phyloP scores from a whole-genome alignment of 2,329 filamentous ascomycete species.

The Nectriaceae sp. region DNA sequence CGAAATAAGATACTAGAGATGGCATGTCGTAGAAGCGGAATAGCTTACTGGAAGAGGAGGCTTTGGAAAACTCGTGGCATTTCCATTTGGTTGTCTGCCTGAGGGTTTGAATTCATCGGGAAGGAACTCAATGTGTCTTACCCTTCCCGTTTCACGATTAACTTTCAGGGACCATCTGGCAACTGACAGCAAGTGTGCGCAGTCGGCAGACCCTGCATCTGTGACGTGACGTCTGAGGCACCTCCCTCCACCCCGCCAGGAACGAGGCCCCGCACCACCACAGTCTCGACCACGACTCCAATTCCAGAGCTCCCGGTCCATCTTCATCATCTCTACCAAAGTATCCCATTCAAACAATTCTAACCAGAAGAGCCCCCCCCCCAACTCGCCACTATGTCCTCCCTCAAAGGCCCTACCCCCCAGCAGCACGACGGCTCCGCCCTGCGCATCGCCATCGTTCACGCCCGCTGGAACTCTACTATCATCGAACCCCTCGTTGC shows the following conservation, averaged over 20 bases:
- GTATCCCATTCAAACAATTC: not conserved
- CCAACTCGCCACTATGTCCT: constrained; percentile 33
- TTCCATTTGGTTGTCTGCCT: not conserved
- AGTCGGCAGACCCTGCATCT: not conserved
- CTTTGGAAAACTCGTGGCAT: not conserved
- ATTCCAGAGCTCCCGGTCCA: constrained; percentile 11
- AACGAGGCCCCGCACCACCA: not conserved
- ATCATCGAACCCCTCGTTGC: constrained; percentile 85
- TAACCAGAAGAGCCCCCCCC: too few species aligned
- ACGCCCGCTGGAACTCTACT: constrained; percentile 90
- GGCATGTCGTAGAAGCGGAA: not conserved
- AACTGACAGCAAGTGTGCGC: not conserved
- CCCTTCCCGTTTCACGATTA: not conserved
- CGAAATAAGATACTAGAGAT: not conserved
- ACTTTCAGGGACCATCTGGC: not conserved
- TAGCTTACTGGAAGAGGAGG: not conserved
- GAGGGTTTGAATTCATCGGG: not conserved
- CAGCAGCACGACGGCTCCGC: constrained; percentile 66
- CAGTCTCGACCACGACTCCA: not conserved
- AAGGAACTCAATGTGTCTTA: not conserved
- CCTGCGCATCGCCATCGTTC: constrained; percentile 91
- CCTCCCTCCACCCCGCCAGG: too few species aligned
- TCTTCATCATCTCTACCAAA: constrained; percentile 28
- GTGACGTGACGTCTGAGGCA: too few species aligned
- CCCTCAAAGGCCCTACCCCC: constrained; percentile 59